These are phyloP conservation scores for Rhododendron ferrugineum DNA, from an alignment of 148 eudicot species.

Conservation along the genomic window DNA sequence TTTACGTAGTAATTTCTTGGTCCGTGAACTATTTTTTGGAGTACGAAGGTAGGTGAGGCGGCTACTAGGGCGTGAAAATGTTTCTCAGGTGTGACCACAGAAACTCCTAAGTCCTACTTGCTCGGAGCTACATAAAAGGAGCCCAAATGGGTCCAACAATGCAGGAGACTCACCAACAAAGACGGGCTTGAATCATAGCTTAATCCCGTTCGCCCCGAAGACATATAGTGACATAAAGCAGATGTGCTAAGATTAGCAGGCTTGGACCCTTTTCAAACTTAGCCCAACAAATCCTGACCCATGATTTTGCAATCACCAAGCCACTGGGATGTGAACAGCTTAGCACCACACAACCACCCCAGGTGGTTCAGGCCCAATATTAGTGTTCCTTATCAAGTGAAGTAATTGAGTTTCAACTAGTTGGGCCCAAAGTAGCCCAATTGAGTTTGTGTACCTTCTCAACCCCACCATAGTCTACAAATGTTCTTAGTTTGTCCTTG, in stretches of 20 bases:
- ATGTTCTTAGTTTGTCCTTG: no score
- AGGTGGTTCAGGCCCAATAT: not conserved
- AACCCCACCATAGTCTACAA: not conserved
- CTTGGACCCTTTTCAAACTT: not conserved
- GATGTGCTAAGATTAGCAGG: not conserved
- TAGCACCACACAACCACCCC: not conserved
- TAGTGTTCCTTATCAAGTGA: not conserved
- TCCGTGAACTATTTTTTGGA: not conserved
- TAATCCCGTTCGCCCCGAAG: not conserved
- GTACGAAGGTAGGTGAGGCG: not conserved
- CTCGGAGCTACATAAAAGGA: not conserved
- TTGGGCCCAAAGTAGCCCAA: conserved; percentile 1
- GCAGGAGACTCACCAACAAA: not conserved
- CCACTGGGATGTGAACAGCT: not conserved
- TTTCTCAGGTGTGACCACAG: not conserved
- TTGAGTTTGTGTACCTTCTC: not conserved
- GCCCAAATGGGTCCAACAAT: not conserved
- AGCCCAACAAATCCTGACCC: not conserved
- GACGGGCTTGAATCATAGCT: not conserved
- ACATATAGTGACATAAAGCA: no score
- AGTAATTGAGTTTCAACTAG: not conserved
- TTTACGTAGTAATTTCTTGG: not conserved
- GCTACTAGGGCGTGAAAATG: not conserved
- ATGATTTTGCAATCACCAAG: not conserved
- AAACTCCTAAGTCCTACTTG: not conserved